Percentiles rank a stretch among this genome's conserved stretches.
These are phyloP conservation scores for Aspergillus ostianus DNA, from an alignment of 495 filamentous ascomycete species.

Conservation along the genomic window DNA sequence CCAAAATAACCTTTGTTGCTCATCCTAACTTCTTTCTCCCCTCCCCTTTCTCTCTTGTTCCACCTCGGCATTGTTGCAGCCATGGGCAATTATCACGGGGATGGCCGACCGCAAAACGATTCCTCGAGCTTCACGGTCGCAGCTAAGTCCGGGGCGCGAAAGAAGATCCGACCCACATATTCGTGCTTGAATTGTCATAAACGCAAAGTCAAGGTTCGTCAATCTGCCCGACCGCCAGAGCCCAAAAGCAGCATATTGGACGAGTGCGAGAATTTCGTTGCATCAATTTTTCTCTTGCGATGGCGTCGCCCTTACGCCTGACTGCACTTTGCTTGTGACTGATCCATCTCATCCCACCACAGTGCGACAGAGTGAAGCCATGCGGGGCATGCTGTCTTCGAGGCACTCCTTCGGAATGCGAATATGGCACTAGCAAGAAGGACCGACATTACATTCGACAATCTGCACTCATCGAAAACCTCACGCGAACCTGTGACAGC, in stretches of 20 bases:
- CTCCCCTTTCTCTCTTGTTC: neutral
- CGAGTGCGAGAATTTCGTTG: neutral
- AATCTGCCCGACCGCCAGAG: neutral
- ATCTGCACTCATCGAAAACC: constrained; percentile 25
- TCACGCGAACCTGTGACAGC: constrained; percentile 20
- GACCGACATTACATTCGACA: constrained; percentile 29
- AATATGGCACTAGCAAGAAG: constrained; percentile 29
- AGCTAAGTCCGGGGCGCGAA: constrained; percentile 16
- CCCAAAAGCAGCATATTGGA: neutral
- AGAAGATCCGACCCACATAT: constrained; percentile 30
- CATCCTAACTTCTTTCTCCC: neutral
- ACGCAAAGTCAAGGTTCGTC: constrained; percentile 30
- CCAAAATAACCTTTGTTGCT: neutral
- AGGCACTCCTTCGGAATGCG: constrained; percentile 28
- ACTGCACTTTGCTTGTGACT: neutral
- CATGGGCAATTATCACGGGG: constrained; percentile 6
- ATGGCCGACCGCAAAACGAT: constrained; percentile 8
- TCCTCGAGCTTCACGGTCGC: constrained; percentile 2
- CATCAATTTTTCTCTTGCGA: too few relatives aligned
- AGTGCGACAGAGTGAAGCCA: constrained; percentile 32
- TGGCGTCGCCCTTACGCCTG: neutral
- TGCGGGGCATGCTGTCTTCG: constrained; percentile 31
- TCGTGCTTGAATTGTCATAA: constrained; percentile 32
- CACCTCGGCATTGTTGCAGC: neutral
- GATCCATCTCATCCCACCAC: neutral